phyloP scores from a whole-genome alignment of 2,329 filamentous ascomycete species.

The Tolypocladium endophyticum region DNA sequence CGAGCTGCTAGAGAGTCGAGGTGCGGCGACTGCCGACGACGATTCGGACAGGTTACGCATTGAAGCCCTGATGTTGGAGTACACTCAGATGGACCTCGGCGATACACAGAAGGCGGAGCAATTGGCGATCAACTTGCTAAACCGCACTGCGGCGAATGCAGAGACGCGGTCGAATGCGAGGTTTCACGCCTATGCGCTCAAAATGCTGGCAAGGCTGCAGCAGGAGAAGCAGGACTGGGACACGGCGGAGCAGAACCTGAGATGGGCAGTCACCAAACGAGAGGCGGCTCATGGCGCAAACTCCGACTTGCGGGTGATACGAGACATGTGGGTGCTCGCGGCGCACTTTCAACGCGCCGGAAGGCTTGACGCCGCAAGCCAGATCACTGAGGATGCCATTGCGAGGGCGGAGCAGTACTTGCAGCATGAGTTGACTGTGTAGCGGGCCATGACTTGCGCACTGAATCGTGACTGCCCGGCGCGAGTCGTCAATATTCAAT shows the following conservation, averaged over 20 bases:
- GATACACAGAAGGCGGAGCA: conserved; percentile 19
- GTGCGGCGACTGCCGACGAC: conserved; percentile 3
- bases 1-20: conserved; percentile 9
- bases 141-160: conserved; percentile 12
- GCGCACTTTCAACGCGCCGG: conserved; percentile 20
- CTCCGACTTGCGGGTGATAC: conserved; percentile 23
- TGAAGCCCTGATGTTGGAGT: conserved; percentile 23
- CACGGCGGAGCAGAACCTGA: conserved; percentile 21
- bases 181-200: conserved; percentile 27
- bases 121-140: conserved; percentile 17
- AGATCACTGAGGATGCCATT: conserved; percentile 20
- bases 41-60: conserved; percentile 17
- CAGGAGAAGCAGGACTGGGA: conserved; percentile 20
- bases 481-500: not conserved
- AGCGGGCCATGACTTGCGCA: not conserved
- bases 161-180: conserved; percentile 17
- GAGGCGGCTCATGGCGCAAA: conserved; percentile 23
- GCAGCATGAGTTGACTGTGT: conserved; percentile 3
- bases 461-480: not conserved
- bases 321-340: conserved; percentile 28
- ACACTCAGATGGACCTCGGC: conserved; percentile 26
- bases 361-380: conserved; percentile 13
- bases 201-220: conserved; percentile 25
- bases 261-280: conserved; percentile 20
- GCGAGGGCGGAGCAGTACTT: conserved; percentile 20